Evolutionary conservation across 371 early-diverging fungal species (phyloP).

Genomic region (Zopfochytrium polystomum): DNA sequence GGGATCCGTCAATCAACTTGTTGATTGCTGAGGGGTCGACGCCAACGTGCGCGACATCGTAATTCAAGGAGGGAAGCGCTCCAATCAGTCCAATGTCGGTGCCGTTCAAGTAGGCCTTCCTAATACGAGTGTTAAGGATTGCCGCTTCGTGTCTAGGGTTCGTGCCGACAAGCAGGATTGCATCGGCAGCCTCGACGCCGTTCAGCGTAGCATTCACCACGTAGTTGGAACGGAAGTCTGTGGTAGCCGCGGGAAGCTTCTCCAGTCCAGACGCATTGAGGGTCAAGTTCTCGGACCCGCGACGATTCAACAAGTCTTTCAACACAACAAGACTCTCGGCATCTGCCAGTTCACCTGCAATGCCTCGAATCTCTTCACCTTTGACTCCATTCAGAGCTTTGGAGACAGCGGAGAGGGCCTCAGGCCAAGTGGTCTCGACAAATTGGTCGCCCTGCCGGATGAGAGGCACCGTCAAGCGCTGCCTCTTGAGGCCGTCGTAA

Average conservation of each 20-base stretch:
- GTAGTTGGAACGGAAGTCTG: conserved; percentile 89
- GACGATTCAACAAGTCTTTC: conserved; percentile 88
- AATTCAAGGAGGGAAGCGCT: conserved; percentile 73
- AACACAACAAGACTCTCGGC: conserved; percentile 75
- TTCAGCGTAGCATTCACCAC: conserved; percentile 78
- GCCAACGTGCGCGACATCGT: conserved; percentile 87
- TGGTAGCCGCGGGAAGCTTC: conserved; percentile 54
- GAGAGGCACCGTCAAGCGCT: conserved; percentile 89
- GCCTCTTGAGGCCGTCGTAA: conserved; percentile 91
- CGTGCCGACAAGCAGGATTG: conserved; percentile 84
- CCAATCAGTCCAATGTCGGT: conserved; percentile 84
- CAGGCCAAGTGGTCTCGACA: conserved; percentile 80
- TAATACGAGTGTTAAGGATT: conserved; percentile 90
- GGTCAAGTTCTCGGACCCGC: conserved; percentile 80
- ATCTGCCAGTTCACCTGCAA: conserved; percentile 94
- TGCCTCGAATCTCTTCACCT: conserved; percentile 64
- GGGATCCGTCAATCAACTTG: conserved; percentile 63
- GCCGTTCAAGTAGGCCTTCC: conserved; percentile 85
- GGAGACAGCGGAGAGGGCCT: conserved; percentile 76
- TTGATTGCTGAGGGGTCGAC: conserved; percentile 65
- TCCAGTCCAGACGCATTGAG: conserved; percentile 64
- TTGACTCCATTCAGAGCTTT: conserved; percentile 60
- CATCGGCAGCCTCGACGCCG: conserved; percentile 90
- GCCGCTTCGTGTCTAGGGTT: conserved; percentile 97
- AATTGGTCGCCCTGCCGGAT: conserved; percentile 82